phyloP scores from a whole-genome alignment of 768 basidiomycete species.

The Tephrocybe sp. region DNA sequence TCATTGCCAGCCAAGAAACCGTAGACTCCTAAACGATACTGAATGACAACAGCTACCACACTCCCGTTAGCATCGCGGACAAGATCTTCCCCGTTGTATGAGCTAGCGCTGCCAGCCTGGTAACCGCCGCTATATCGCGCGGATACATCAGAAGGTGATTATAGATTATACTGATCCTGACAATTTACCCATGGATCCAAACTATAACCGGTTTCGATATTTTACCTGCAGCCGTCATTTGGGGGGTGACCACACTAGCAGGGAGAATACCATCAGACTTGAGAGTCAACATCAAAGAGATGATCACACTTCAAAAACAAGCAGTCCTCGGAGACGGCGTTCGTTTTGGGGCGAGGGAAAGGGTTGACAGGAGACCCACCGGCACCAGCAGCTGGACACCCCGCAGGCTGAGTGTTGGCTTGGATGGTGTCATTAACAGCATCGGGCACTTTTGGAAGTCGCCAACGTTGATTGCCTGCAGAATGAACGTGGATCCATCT shows the following conservation, averaged over 20 bases:
- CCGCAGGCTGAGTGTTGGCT: not conserved
- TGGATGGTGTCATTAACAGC: no score
- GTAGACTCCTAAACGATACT: slow-evolving; percentile 29
- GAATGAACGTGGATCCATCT: not conserved
- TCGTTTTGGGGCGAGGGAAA: not conserved
- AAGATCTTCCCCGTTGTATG: slow-evolving; percentile 14
- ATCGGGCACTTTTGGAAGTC: slow-evolving; percentile 15
- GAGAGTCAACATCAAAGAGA: not conserved
- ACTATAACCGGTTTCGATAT: slow-evolving; percentile 19
- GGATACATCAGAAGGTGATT: not conserved
- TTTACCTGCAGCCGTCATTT: not conserved
- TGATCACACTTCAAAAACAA: slow-evolving; percentile 30
- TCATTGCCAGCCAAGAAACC: no score
- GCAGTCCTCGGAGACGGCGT: slow-evolving; percentile 27
- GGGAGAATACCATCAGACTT: no score
- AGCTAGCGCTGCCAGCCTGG: slow-evolving; percentile 1
- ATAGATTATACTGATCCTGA: no score
- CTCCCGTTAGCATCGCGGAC: slow-evolving; percentile 15
- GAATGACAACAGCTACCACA: slow-evolving; percentile 22
- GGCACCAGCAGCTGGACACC: not conserved
- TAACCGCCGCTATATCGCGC: slow-evolving; percentile 15
- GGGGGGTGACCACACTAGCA: slow-evolving; percentile 2
- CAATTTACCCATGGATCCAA: slow-evolving; percentile 24
- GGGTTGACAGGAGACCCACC: no score
- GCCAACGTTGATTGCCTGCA: slow-evolving; percentile 22